Conservation (phyloP, 257 asterid genomes). For the Apocynum venetum region DNA sequence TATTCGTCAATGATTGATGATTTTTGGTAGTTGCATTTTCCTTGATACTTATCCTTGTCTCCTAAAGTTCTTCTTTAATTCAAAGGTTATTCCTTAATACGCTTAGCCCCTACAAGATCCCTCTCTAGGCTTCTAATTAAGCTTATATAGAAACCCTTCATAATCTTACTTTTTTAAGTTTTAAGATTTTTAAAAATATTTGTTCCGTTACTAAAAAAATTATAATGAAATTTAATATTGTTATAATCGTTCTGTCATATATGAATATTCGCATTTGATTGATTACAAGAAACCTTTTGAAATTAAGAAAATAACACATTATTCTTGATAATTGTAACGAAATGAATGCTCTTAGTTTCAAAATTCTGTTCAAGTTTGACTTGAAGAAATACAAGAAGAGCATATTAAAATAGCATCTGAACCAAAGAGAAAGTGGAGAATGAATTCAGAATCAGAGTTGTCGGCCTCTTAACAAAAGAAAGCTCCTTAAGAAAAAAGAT, state of each 20-base stretch:
- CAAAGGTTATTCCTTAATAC: background rate
- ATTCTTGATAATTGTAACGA: too few species aligned
- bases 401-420: constrained; percentile 18
- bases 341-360: background rate
- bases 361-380: constrained; percentile 19
- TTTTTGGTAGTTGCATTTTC: constrained; percentile 13
- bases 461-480: constrained; percentile 36
- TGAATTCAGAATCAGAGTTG: constrained; percentile 39
- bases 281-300: too few species aligned
- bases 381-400: background rate
- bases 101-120: background rate
- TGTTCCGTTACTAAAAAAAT: too few species aligned
- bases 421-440: constrained; percentile 29
- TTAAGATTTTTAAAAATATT: too few species aligned
- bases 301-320: too few species aligned
- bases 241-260: too few species aligned
- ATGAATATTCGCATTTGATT: too few species aligned
- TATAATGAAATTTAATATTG: too few species aligned
- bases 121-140: background rate
- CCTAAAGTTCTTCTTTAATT: constrained; percentile 9
- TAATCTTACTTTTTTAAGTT: too few species aligned
- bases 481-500: constrained; percentile 8
- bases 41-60: constrained; percentile 15
- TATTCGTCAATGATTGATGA: constrained; percentile 22
- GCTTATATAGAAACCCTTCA: too few species aligned